phyloP scores from a whole-genome alignment of 2,329 filamentous ascomycete genomes.

The Tolypocladium album region DNA sequence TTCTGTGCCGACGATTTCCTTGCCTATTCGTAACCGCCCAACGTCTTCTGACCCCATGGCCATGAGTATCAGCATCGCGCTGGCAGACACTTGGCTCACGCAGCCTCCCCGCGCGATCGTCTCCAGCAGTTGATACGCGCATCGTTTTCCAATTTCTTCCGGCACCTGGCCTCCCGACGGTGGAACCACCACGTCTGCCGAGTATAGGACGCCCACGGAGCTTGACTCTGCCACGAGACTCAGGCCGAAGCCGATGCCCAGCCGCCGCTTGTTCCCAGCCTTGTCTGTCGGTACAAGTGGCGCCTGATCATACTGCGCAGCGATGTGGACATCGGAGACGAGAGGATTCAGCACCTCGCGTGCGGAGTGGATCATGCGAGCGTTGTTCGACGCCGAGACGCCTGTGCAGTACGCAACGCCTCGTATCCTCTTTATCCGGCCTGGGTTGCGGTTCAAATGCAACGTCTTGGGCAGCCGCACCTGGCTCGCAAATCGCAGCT shows the following conservation, averaged over 20 bases:
- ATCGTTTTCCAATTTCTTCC: conserved; percentile 81
- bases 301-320: conserved; percentile 63
- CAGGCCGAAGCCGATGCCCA: conserved; percentile 85
- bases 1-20: conserved; percentile 71
- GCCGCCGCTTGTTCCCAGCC: conserved; percentile 45
- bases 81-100: conserved; percentile 58
- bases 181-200: conserved; percentile 69
- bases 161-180: conserved; percentile 72
- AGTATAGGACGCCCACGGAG: conserved; percentile 69
- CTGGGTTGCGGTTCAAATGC: conserved; percentile 72
- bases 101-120: conserved; percentile 74
- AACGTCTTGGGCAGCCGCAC: conserved; percentile 88
- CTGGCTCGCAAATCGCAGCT: conserved; percentile 86
- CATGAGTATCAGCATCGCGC: conserved; percentile 79
- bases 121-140: conserved; percentile 83
- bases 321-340: conserved; percentile 83
- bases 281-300: conserved; percentile 44
- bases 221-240: conserved; percentile 89
- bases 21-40: conserved; percentile 71
- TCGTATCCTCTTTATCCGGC: conserved; percentile 76
- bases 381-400: conserved; percentile 86
- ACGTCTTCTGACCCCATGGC: conserved; percentile 97
- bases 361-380: conserved; percentile 85
- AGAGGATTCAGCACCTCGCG: conserved; percentile 79
- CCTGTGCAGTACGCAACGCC: conserved; percentile 92